These are phyloP conservation scores for Phyllosticta ampelicida DNA, from an alignment of 2,329 filamentous ascomycete genomes.

Conservation along the genomic window DNA sequence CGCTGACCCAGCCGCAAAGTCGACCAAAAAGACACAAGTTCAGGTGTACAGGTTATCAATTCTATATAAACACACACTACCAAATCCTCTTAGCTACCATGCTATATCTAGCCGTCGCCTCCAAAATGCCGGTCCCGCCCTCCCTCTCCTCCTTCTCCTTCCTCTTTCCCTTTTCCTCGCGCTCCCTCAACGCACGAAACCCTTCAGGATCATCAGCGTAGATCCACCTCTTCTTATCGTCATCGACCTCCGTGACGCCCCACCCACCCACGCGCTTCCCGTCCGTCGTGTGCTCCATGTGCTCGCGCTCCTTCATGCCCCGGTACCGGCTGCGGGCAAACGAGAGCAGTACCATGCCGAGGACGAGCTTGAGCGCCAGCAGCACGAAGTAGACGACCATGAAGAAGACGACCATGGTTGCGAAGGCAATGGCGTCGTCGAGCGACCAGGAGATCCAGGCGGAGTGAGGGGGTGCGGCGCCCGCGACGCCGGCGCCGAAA, in stretches of 20 bases:
- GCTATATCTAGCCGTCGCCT: constrained; percentile 67
- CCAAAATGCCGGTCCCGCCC: constrained; percentile 45
- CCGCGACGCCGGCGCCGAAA: constrained; percentile 41
- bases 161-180: constrained; percentile 52
- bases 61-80: too few species aligned
- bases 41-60: too few species aligned
- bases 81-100: constrained; percentile 97
- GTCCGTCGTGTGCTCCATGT: constrained; percentile 42
- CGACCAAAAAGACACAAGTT: too few species aligned
- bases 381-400: constrained; percentile 45
- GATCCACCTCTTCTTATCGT: constrained; percentile 76
- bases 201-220: constrained; percentile 76
- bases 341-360: constrained; percentile 77
- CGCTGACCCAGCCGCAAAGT: too few species aligned
- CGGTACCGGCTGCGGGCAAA: constrained; percentile 71
- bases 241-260: constrained; percentile 77
- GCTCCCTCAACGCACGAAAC: constrained; percentile 47
- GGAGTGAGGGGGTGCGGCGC: constrained; percentile 21
- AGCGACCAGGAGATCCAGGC: constrained; percentile 44
- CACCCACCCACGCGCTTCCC: constrained; percentile 71
- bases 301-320: constrained; percentile 64
- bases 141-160: constrained; percentile 37
- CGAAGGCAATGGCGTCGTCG: constrained; percentile 62
- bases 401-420: constrained; percentile 80
- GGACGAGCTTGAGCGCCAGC: constrained; percentile 51